Base-by-base conservation (phyloP, 2,329 filamentous ascomycete species). In the Cladosporium sp. region DNA sequence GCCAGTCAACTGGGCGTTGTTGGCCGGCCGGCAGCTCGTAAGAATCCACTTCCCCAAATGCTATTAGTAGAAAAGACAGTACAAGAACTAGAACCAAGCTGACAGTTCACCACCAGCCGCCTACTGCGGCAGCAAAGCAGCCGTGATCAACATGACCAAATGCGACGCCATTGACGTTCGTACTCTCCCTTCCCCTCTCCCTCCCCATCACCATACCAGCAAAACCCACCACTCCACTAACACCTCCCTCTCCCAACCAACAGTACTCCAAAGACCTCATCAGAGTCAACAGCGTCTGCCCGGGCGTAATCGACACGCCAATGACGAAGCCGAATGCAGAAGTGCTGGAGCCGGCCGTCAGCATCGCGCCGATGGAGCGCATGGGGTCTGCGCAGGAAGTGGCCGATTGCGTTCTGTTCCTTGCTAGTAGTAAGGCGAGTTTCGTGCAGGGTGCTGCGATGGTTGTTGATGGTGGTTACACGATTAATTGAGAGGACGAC, bases 121-220 rank as follows among this genome's bases (percentile, higher is more conserved):
- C 2, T 77, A 77, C 51, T 72, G 67, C 49, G 72, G 72, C 1
- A 69, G 68, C 4, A 76, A 76, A 48, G 70, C 72, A 4, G 74
- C 72, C 1, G 67, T 76, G 0, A 69, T 74, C 7, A 67, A 67
- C 32, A 62, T 76, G 62, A 76, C 74, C 3, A 71, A 67, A 51
- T 69, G 67, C 43, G 72, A 75, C 62, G 45, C 73, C n/a, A 70
- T 75, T 33, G 71, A 75, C 55, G 71, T 72, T 47, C 54, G 66
- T 59, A 19, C 13, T 36, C 19, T 15, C 16, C 11, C 13, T 15
- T 4, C 36, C 32, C 18, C n/a, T 18, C 16, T 2, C 18, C 35
- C 29, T 48, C 42, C 8, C 42, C 15, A 3, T 16, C 25, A 13
- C 30, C 12, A 25, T 25, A 32, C 51, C 53, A 29, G 49, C 38